Percentiles rank a stretch among this genome's conserved stretches.
Conservation (phyloP, 805 yeast species). For the Candida quercuum region DNA sequence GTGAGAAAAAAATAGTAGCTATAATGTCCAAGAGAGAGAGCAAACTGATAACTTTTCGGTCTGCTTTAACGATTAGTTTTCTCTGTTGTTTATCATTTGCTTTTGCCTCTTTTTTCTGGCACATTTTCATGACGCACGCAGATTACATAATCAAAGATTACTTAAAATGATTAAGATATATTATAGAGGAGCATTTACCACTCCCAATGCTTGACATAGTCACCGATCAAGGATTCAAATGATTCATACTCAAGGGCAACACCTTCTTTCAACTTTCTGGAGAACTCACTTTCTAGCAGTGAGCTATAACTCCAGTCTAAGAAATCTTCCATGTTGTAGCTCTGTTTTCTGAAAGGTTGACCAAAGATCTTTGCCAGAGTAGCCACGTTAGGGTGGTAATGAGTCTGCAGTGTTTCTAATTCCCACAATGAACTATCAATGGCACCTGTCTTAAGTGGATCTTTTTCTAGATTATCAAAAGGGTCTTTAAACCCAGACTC, state of each 20-base stretch:
- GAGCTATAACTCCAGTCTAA: constrained; percentile 82
- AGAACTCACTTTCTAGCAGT: constrained; percentile 56
- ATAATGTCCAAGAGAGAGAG: too few species aligned
- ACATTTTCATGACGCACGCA: not conserved
- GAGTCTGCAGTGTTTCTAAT: constrained; percentile 67
- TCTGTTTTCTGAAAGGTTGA: constrained; percentile 85
- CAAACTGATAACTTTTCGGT: too few species aligned
- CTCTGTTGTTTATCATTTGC: too few species aligned
- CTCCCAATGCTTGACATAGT: constrained; percentile 20
- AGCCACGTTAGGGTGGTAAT: constrained; percentile 94
- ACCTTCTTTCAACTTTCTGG: constrained; percentile 60
- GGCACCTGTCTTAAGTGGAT: constrained; percentile 79
- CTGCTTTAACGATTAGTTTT: too few species aligned
- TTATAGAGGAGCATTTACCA: constrained; percentile 11
- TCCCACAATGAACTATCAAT: constrained; percentile 91
- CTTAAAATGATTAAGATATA: too few species aligned
- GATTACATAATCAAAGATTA: too few species aligned
- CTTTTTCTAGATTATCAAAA: constrained; percentile 52
- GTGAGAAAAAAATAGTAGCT: too few species aligned
- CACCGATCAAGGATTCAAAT: constrained; percentile 22
- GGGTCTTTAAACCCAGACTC: constrained; percentile 50
- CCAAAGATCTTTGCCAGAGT: constrained; percentile 82
- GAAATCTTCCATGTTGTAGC: constrained; percentile 90
- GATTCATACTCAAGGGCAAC: constrained; percentile 74
- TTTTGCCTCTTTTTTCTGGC: too few species aligned